Base-by-base conservation (phyloP, 73 alveolate species). In the Urostyla sp. region DNA sequence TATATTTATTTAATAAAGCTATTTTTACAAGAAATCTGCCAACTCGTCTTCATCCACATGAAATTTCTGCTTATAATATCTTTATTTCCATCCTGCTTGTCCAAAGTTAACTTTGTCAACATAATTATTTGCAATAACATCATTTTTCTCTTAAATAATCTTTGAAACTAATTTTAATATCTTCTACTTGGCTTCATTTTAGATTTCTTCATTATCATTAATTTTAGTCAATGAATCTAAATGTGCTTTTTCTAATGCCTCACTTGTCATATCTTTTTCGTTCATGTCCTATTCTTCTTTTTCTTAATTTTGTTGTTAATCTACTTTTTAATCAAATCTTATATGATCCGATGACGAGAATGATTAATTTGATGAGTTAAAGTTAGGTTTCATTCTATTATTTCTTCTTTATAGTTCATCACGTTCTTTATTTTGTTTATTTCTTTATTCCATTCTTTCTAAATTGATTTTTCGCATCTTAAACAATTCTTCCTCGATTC, bases 31-130 rank as follows among this genome's bases (percentile, higher is more conserved):
- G 61, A 97, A 94, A 31, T 92, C 96, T 7, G 37, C 80, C 37
- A 95, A 51, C n/a, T 88, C 95, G 10, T 87, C 46, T 10, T 87
- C 87, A 28, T 77, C 82, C 0, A 97, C 89, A 35, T 95, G 95
- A 82, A 97, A 97, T 87, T 97, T 97, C 58, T 90, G 94, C 75
- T 56, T 31, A 60, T 97, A 97, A 74, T 96, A 96, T 52, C 98
- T 53, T 30, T 76, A 78, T 81, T 92, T 95, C 92, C 94, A 95
- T 23, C 96, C 97, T 53, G 63, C 92, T 74, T 89, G 80, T 5
- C 93, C 92, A 32, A 87, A 72, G 72, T 87, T 48, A 6, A 91
- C 92, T 45, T 67, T 55, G 53, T 91, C 95, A 26, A 50, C 87
- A 75, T 87, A 91, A 16, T 72, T 50, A 18, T 45, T 72, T 0